Percentiles rank a stretch among this genome's conserved stretches.
Conservation (phyloP, 257 asterid species). For the Cynanchum wilfordii region DNA sequence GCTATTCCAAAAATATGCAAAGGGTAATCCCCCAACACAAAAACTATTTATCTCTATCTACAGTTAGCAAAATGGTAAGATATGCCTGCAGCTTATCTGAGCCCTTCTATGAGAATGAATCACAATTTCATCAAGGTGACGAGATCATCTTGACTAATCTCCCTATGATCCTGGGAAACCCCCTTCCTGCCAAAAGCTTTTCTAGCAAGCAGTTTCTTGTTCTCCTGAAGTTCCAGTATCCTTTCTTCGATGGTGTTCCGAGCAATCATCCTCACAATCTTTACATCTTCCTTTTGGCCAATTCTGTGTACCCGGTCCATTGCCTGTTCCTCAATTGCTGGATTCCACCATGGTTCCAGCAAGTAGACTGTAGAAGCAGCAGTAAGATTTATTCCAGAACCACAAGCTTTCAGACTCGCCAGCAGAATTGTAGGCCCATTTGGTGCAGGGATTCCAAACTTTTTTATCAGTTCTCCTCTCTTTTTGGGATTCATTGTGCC, state of each 20-base stretch:
- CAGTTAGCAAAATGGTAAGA: not conserved
- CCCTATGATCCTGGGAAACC: slow-evolving; percentile 43
- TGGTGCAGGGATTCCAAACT: slow-evolving; percentile 48
- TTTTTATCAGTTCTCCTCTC: slow-evolving; percentile 57
- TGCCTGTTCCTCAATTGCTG: slow-evolving; percentile 91
- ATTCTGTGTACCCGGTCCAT: slow-evolving; percentile 94
- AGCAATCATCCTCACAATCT: slow-evolving; percentile 73
- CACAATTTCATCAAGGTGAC: slow-evolving; percentile 44
- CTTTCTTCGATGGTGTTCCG: slow-evolving; percentile 70
- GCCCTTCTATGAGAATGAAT: not conserved
- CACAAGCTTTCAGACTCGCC: slow-evolving; percentile 78
- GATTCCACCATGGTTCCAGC: slow-evolving; percentile 99
- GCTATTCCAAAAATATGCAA: not conserved
- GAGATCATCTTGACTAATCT: slow-evolving; percentile 60
- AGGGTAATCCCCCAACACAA: not conserved
- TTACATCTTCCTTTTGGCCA: slow-evolving; percentile 71
- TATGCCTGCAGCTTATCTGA: not conserved
- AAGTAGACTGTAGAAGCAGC: slow-evolving; percentile 77
- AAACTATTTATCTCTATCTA: not conserved
- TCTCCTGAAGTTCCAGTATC: slow-evolving; percentile 68
- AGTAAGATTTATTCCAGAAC: slow-evolving; percentile 74
- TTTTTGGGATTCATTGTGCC: slow-evolving; percentile 65
- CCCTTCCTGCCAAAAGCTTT: slow-evolving; percentile 58
- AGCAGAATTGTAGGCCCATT: slow-evolving; percentile 74
- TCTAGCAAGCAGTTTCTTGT: slow-evolving; percentile 56